A percentile compares a stretch with the other conserved stretches of the same genome.
Conservation (phyloP, 345 rosid genomes). For the Citropsis articulata region DNA sequence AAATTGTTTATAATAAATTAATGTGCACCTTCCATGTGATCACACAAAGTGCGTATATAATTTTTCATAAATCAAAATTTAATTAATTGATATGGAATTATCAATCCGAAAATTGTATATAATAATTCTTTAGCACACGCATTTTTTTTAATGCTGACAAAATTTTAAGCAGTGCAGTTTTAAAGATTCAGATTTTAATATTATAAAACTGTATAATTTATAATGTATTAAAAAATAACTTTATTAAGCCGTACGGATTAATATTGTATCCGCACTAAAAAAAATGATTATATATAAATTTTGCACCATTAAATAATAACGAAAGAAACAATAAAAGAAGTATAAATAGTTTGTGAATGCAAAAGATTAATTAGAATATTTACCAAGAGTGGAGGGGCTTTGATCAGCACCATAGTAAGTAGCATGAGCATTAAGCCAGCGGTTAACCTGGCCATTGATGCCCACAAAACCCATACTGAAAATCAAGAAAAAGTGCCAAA, state of each 20-base stretch:
- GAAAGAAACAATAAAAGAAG: not conserved
- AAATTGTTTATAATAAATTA: not conserved
- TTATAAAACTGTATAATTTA: accelerated
- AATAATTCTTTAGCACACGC: no score
- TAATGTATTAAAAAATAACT: no score
- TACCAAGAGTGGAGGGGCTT: slow-evolving; percentile 74
- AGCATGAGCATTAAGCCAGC: slow-evolving; percentile 65
- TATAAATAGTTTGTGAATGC: not conserved
- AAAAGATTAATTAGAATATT: not conserved
- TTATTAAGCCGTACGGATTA: accelerated
- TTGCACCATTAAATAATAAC: not conserved
- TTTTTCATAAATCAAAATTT: no score
- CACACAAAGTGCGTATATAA: no score
- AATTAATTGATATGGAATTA: no score
- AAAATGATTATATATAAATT: no score
- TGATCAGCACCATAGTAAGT: slow-evolving; percentile 76
- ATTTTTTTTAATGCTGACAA: no score
- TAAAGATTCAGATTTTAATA: no score
- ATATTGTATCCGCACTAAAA: no score
- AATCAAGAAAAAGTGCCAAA: slow-evolving; percentile 16
- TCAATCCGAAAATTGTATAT: no score
- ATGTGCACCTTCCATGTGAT: no score
- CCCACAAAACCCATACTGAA: slow-evolving; percentile 1
- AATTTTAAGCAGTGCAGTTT: no score
- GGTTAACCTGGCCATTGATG: slow-evolving; percentile 16